phyloP scores from a whole-genome alignment of 768 basidiomycete genomes.

The Boletus subcaerulescens region DNA sequence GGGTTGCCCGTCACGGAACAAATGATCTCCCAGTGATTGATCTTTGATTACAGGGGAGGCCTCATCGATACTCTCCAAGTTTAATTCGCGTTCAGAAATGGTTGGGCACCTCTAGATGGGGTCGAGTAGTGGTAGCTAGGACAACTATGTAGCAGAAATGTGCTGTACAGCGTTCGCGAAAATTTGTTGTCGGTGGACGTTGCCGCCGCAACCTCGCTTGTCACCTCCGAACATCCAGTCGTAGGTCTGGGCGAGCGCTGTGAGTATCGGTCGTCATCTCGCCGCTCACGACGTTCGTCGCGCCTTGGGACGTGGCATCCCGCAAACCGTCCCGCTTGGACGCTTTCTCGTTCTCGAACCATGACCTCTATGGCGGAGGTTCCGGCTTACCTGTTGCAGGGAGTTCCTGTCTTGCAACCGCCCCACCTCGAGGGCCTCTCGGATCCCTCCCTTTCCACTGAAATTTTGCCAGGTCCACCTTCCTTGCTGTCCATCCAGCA shows the following conservation, averaged over 20 bases:
- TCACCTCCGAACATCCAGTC: constrained; percentile 14
- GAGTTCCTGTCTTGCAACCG: constrained; percentile 71
- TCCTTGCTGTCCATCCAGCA: constrained; percentile 70
- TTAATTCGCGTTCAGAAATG: neutral
- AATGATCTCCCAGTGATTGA: constrained; percentile 8
- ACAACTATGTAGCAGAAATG: constrained; percentile 4
- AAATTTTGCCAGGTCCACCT: constrained; percentile 87
- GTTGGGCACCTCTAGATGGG: neutral
- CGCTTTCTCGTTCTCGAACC: constrained; percentile 28
- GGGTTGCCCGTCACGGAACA: neutral
- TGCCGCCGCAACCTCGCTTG: constrained; percentile 24
- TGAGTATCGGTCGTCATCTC: constrained; percentile 15
- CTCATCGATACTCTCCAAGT: neutral
- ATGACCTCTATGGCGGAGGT: constrained; percentile 73
- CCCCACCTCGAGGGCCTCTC: constrained; percentile 69
- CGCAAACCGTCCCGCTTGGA: constrained; percentile 14
- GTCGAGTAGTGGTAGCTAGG: constrained; percentile 17
- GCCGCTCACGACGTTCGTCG: constrained; percentile 24
- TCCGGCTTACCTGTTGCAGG: constrained; percentile 70
- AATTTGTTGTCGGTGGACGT: constrained; percentile 25
- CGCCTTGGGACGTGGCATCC: constrained; percentile 16
- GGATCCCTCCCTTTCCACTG: constrained; percentile 79
- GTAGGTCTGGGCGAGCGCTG: constrained; percentile 19
- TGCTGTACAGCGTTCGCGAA: constrained; percentile 14
- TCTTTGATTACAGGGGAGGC: constrained; percentile 1